Conservation (phyloP, 2,329 filamentous ascomycete genomes). For the Aspergillus terreus region DNA sequence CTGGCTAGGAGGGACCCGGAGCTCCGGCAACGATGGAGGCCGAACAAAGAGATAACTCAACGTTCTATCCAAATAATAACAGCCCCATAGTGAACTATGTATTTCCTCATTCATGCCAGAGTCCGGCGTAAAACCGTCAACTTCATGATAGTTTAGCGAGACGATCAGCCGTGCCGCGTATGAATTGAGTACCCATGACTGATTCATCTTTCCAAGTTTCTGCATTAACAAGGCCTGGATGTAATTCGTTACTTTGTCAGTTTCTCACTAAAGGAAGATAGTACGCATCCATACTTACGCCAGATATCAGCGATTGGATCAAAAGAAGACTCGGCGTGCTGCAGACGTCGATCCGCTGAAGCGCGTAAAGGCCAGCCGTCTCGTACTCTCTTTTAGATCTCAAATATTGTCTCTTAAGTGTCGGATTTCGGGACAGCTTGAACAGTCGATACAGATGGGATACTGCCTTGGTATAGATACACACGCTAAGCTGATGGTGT, state of each 20-base stretch:
- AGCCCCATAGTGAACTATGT: slow-evolving; percentile 21
- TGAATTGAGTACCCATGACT: slow-evolving; percentile 22
- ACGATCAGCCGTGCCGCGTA: slow-evolving; percentile 24
- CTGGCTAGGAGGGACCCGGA: slow-evolving; percentile 6
- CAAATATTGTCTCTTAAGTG: slow-evolving; percentile 14
- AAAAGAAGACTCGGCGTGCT: slow-evolving; percentile 13
- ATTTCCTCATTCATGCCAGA: slow-evolving; percentile 12
- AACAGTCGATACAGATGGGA: slow-evolving; percentile 14
- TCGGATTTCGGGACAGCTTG: slow-evolving; percentile 9
- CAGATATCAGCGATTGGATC: slow-evolving; percentile 23
- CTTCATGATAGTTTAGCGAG: slow-evolving; percentile 16
- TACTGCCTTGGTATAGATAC: slow-evolving; percentile 23
- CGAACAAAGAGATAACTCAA: slow-evolving; percentile 23
- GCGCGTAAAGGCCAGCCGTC: slow-evolving; percentile 12
- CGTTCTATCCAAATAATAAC: slow-evolving; percentile 25
- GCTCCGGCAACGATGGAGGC: slow-evolving; percentile 13
- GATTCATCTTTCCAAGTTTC: slow-evolving; percentile 19
- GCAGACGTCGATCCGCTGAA: slow-evolving; percentile 17
- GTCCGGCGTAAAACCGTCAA: neutral
- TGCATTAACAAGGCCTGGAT: slow-evolving; percentile 23
- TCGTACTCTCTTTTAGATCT: slow-evolving; percentile 19
- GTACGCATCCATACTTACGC: slow-evolving; percentile 11
- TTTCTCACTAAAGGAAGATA: neutral
- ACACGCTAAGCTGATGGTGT: slow-evolving; percentile 21
- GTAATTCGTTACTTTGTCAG: neutral